phyloP scores from a whole-genome alignment of 371 early-diverging fungal species.

The Synchytrium microbalum region DNA sequence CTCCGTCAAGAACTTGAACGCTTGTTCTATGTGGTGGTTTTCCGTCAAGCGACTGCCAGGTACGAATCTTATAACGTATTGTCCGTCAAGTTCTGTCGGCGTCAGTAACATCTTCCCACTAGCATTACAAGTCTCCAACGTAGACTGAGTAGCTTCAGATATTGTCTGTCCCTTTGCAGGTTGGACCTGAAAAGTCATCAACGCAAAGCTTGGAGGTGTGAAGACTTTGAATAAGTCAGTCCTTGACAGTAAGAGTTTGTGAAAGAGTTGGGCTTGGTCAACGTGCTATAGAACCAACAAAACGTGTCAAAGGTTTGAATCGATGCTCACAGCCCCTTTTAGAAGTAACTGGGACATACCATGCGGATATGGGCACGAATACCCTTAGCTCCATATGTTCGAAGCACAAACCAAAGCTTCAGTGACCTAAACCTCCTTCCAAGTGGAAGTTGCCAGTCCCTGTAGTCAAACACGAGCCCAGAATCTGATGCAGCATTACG shows the following conservation, averaged over 20 bases:
- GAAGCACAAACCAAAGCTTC: slow-evolving; percentile 57
- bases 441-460: slow-evolving; percentile 50
- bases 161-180: slow-evolving; percentile 5
- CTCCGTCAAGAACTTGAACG: slow-evolving; percentile 13
- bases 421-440: slow-evolving; percentile 48
- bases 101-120: slow-evolving; percentile 19
- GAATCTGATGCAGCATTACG: slow-evolving; percentile 29
- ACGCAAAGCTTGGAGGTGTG: slow-evolving; percentile 31
- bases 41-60: slow-evolving; percentile 16
- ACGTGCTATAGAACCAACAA: slow-evolving; percentile 21
- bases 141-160: slow-evolving; percentile 8
- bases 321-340: not conserved
- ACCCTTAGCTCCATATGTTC: slow-evolving; percentile 45
- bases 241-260: slow-evolving; percentile 16
- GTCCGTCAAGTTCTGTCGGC: slow-evolving; percentile 10
- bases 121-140: slow-evolving; percentile 13
- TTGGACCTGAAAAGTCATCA: slow-evolving; percentile 39
- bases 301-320: not conserved
- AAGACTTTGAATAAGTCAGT: slow-evolving; percentile 39
- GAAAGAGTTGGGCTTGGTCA: slow-evolving; percentile 28
- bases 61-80: slow-evolving; percentile 17
- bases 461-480: slow-evolving; percentile 42
- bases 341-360: slow-evolving; percentile 5
- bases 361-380: slow-evolving; percentile 40
- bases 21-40: slow-evolving; percentile 16